Base-by-base conservation (phyloP, 129 eudicot species). In the Calendula officinalis region DNA sequence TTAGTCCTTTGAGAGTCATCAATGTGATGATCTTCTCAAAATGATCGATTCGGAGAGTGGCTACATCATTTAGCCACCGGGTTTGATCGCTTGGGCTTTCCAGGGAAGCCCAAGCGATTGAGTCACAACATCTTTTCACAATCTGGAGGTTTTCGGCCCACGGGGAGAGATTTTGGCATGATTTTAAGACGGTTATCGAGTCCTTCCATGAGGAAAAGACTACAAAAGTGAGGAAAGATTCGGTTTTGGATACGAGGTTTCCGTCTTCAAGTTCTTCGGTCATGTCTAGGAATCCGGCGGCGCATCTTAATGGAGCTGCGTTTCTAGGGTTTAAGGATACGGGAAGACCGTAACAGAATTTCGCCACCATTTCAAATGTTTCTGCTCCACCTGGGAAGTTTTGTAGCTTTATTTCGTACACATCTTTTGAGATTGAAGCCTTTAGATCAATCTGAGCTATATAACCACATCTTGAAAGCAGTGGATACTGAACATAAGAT, bases 71-170 rank as follows among this genome's bases (percentile, higher is more conserved):
- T 32, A 83, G 70, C 95, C 95, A 90, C 85, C 81, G 75, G 38
- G 59, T 60, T 53, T 81, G 77, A 47, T 48, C 78, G 41, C 46
- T 62, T 2, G 32, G 51, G 2, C n/a, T 8, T 15, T 72, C 78
- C 34, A 45, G 42, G 11, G 68, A 72, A 42, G 80, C 81, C 81
- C 79, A 70, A 60, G 95, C 69, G 12, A 81, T 77, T 4, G 95
- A 78, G 41, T 89, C 95, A 34, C 87, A 82, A 42, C 97, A 90
- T 70, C 91, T 90, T 17, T 91, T n/a, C 2, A 84, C 82, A 11
- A 90, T 77, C 61, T 86, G 97, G 65, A 90, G 84, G 68, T 81
- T 90, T 64, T 86, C 89, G n/a, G 97, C 89, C 95, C 91, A 90
- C n/a, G 95, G 95, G 4, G 91, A 81, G 13, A 90, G 79, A 11